Percentiles rank a stretch among this genome's conserved stretches.
Conservation (phyloP, 2,329 filamentous ascomycete species). For the Ceratocystis cacaofunesta region DNA sequence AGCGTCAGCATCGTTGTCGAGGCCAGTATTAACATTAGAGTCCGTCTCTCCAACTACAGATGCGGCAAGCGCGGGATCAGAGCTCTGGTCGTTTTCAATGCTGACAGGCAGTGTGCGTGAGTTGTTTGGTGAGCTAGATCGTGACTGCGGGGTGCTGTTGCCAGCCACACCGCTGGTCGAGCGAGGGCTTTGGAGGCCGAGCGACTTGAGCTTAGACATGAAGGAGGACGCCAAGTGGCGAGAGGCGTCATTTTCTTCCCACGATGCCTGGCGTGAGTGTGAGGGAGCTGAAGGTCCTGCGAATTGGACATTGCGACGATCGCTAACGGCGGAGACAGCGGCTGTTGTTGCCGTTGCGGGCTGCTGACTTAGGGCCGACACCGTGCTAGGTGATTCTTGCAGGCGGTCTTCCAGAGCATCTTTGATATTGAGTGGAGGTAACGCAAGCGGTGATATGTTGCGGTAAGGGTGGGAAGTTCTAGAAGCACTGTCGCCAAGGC, state of each 20-base stretch:
- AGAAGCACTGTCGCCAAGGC: constrained; percentile 2
- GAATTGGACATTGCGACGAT: constrained; percentile 60
- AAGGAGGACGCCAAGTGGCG: constrained; percentile 49
- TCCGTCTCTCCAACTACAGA: not conserved
- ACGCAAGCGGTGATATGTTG: constrained; percentile 9
- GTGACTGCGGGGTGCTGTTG: constrained; percentile 20
- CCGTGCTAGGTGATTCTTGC: not conserved
- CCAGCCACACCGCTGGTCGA: constrained; percentile 20
- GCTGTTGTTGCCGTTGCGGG: constrained; percentile 1
- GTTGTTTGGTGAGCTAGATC: constrained; percentile 13
- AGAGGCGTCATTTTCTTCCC: constrained; percentile 47
- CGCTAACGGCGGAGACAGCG: not conserved
- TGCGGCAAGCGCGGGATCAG: not conserved
- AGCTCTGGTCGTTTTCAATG: constrained; percentile 21
- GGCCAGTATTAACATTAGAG: not conserved
- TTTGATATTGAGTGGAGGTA: constrained; percentile 12
- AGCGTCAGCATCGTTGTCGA: constrained; percentile 43
- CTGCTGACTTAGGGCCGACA: not conserved
- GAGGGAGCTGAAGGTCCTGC: constrained; percentile 38
- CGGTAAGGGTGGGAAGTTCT: constrained; percentile 8
- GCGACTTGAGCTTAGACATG: constrained; percentile 63
- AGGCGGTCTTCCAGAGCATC: not conserved
- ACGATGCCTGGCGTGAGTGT: constrained; percentile 49
- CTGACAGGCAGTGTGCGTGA: not conserved
- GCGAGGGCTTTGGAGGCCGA: constrained; percentile 43